A percentile compares a stretch with the other conserved stretches of the same genome.
Evolutionary conservation across 805 yeast genomes (phyloP).

Genomic region (Yarrowia osloensis): DNA sequence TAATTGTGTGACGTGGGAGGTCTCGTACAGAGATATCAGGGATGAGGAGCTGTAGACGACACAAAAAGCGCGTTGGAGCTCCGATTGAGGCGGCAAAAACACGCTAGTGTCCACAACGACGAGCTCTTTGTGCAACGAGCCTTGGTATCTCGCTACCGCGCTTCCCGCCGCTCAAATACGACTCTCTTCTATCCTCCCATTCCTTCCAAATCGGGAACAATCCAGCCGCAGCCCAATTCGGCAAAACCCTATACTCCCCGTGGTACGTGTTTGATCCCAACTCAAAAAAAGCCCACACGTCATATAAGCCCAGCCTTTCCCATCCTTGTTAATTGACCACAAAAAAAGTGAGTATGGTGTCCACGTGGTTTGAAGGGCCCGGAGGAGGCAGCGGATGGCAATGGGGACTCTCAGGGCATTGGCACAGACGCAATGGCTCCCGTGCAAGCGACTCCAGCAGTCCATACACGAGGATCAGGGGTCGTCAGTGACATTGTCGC

Average conservation of each 20-base stretch:
- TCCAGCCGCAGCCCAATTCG: slow-evolving; percentile 24
- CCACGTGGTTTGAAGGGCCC: neutral
- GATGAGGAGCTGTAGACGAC: neutral
- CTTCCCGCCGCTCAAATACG: neutral
- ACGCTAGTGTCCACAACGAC: too few relatives aligned
- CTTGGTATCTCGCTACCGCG: too few relatives aligned
- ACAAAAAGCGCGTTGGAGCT: too few relatives aligned
- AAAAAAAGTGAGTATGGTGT: slow-evolving; percentile 21
- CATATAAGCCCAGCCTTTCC: slow-evolving; percentile 25
- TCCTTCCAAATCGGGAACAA: slow-evolving; percentile 24
- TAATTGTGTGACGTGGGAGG: neutral
- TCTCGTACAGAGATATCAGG: neutral
- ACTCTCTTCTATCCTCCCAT: neutral
- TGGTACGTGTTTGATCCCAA: slow-evolving; percentile 23
- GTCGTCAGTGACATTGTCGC: neutral
- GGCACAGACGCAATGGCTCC: neutral
- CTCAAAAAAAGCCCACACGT: slow-evolving; percentile 25
- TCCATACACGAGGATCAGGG: neutral
- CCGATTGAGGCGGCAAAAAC: neutral
- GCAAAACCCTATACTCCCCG: slow-evolving; percentile 23
- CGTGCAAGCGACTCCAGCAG: too few relatives aligned
- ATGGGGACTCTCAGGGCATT: neutral
- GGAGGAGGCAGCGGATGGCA: neutral
- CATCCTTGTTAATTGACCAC: slow-evolving; percentile 15
- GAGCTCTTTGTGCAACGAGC: too few relatives aligned